Percentiles rank a stretch among this genome's conserved stretches.
Conservation (phyloP, 148 eudicot genomes). For the Nepenthes gracilis region DNA sequence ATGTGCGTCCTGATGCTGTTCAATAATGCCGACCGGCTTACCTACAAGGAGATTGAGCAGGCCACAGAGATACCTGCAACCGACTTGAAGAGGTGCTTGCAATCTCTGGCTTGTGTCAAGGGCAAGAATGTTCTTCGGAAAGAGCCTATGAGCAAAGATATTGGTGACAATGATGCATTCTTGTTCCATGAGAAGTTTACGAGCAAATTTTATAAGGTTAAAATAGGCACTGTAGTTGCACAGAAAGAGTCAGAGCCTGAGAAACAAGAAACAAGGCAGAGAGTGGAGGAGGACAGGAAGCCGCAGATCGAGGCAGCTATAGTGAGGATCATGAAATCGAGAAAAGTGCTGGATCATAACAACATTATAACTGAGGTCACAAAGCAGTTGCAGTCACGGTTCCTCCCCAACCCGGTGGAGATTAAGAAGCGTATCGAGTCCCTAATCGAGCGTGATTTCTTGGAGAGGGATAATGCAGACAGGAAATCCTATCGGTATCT, state of each 20-base stretch:
- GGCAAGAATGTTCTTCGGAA: constrained; percentile 76
- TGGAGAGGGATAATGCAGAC: constrained; percentile 67
- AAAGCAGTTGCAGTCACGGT: constrained; percentile 67
- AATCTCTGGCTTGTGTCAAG: constrained; percentile 72
- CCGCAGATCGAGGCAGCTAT: constrained; percentile 90
- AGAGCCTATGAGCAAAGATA: constrained; percentile 83
- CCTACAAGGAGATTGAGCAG: constrained; percentile 76
- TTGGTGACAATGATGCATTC: constrained; percentile 54
- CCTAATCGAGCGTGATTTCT: constrained; percentile 79
- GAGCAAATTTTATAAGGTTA: constrained; percentile 73
- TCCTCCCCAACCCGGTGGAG: constrained; percentile 69
- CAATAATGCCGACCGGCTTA: constrained; percentile 55
- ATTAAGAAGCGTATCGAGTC: constrained; percentile 85
- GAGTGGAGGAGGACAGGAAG: constrained; percentile 81
- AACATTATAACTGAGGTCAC: constrained; percentile 78
- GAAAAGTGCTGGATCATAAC: constrained; percentile 65
- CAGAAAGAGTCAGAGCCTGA: constrained; percentile 90
- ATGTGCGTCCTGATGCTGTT: constrained; percentile 86
- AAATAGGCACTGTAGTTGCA: constrained; percentile 81
- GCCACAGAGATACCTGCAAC: constrained; percentile 67
- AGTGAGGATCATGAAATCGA: constrained; percentile 77
- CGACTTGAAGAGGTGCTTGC: constrained; percentile 69
- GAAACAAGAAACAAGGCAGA: constrained; percentile 79
- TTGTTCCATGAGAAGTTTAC: constrained; percentile 66
- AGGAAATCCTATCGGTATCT: constrained; percentile 67